Evolutionary conservation across 2,329 filamentous ascomycete genomes (phyloP), one percentile per base, ranked within the genome.

Genomic region (Phialocephala subalpina): DNA sequence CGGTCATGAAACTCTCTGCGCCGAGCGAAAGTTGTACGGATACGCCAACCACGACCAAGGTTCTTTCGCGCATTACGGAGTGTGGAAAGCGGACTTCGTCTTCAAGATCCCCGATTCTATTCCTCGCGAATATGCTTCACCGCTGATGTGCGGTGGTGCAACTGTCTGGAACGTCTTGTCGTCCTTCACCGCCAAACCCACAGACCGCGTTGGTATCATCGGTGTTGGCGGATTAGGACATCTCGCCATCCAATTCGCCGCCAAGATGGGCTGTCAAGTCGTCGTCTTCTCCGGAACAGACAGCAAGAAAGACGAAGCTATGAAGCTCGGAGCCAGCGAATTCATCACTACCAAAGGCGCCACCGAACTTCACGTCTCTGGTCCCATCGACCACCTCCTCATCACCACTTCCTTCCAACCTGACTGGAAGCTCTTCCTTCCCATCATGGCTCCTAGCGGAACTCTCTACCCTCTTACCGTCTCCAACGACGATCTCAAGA

Each of bases 401-500:
- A 72, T 77, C 60, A 75, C 73, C 11, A 69, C 73, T 22, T 73
- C 70, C 4, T 69, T 70, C 58, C 71, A 74, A 38, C 75, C 75
- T n/a, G 89, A 92, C 87, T 89, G 89, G 8, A 76, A 91, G 58
- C 78, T 79, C 63, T 92, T 91, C 77, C 80, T 93, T 58, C 74
- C 79, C 7, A 81, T 93, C 33, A 81, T 92, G 59, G 83, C 84
- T 60, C 78, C 83, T 7, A 82, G 86, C 52, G 89, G 89, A 3
- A 82, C 81, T 6, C 86, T 91, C 70, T 84, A 91, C 67, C 88
- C 91, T 75, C 83, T 93, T 56, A 90, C 89, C 18, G 86, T 86
- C 1, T 88, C 89, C 0, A 87, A 91, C 8, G 72, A 69, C 16
- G 70, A 76, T 56, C 58, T 77, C 33, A 69, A 55, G 16, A 73